Evolutionary conservation across 768 basidiomycete genomes (phyloP), one percentile per base, ranked within the genome.

Genomic region (Podaxis rugospora): DNA sequence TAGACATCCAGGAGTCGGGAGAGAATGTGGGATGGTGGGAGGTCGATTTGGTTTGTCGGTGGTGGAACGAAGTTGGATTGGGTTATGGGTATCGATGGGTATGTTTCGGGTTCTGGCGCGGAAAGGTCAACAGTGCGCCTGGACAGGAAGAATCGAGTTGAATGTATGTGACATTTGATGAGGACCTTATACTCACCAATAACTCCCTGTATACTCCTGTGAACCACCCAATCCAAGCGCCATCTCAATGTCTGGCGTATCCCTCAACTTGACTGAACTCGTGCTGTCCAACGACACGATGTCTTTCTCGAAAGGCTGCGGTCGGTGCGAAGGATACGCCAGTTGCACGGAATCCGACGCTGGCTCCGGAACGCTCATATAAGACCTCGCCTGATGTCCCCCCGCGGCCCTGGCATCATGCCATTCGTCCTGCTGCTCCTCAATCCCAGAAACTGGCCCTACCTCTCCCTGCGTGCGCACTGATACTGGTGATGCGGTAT

Each of bases 21-120:
- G 14, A 68, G 64, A 27, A 71, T 64, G 39, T 70, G 66, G 5
- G 64, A 57, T 10, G 71, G 71, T 27, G 71, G 71, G 4, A 72
- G 66, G 28, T 72, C 70, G 5, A 66, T 6, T 49, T 55, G 52
- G 9, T 50, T 51, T 7, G 61, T 51, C 13, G 54, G n/a, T n/a
- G 62, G 37, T 10, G 62, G 63, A 2, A 61, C 25, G 9, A 47
- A 46, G 36, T 39, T 50, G 3, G 55, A 39, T 39, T 40, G 56
- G 7, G 59, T 32, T 47, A 59, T 58, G 52, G 61, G 44, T 13
- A 60, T 14, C n/a, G 59, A 57, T 10, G 61, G 36, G 16, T 60
- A 61, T 21, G 28, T 49, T 23, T 62, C 59, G 5, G 61, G 28
- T 39, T 62, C 63, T 37, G 65, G 57, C 13, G 21, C 46, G 2